Evolutionary conservation across 805 yeast genomes (phyloP), one percentile per base, ranked within the genome.

Genomic region (Komagataella ulmi): DNA sequence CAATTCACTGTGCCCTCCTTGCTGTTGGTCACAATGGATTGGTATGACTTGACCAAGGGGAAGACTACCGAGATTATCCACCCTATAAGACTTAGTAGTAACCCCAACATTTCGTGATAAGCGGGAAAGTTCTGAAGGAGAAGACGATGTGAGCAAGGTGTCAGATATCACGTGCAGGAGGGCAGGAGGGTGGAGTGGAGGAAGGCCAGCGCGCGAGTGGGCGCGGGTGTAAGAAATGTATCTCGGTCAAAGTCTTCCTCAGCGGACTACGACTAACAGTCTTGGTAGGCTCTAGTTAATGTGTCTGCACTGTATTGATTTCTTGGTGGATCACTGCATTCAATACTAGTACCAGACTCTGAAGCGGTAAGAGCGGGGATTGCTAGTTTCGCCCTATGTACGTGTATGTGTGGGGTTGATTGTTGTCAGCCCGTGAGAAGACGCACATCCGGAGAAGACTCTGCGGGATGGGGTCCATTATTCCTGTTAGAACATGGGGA

Each of bases 1-100:
- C 82, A 75, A 23, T 45, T 45, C 47, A 19, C 24, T 19, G 23
- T 44, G 14, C 21, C 12, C 47, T 18, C 47, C n/a, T 45, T 21
- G 30, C n/a, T 45, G 8, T 10, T 23, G 17, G 21, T n/a, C n/a
- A 19, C 24, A 24, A 45, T 45, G 21, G 30, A 45, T 21, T 45
- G 21, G 17, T 45, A 45, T 7, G 47, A 19, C 47, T 45, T 21
- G 12, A 19, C 30, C 24, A 45, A 45, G 24, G 47, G 47, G 24
- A 19, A 45, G 17, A 18, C 47, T 14, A 45, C 24, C 21, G 47
- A 19, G 47, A 45, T 24, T 17, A 24, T 12, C 21, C 30, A 19
- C 24, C 47, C 47, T 21, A 45, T 18, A 24, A 45, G 17, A 12
- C 47, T 24, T 21, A 45, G 24, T 14, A 45, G 21, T 21, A 24